Conservation (phyloP, 371 early-diverging fungal genomes). For the Sporodiniella umbellata region DNA sequence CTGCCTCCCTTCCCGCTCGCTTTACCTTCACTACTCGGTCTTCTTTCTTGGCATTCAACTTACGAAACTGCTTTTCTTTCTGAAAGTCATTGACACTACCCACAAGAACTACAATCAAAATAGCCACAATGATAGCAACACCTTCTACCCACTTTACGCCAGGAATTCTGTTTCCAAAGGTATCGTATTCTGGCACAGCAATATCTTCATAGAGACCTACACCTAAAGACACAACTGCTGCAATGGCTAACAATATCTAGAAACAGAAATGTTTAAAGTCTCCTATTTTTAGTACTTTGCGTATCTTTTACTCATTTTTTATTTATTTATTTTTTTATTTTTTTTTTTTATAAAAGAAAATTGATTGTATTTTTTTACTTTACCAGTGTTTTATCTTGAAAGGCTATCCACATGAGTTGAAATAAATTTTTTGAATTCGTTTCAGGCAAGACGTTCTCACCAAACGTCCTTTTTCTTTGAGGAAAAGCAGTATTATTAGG, state of each 20-base stretch:
- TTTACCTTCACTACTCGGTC: slow-evolving; percentile 70
- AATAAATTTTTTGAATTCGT: slow-evolving; percentile 58
- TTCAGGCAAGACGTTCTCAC: slow-evolving; percentile 62
- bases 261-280: too few relatives aligned
- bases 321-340: too few relatives aligned
- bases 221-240: slow-evolving; percentile 81
- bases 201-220: slow-evolving; percentile 86
- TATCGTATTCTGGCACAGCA: slow-evolving; percentile 35
- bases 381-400: slow-evolving; percentile 78
- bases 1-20: neutral
- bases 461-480: slow-evolving; percentile 46
- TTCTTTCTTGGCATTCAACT: slow-evolving; percentile 78
- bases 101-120: slow-evolving; percentile 76
- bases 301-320: too few relatives aligned
- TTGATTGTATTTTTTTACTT: slow-evolving; percentile 4
- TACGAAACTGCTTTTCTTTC: slow-evolving; percentile 85
- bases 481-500: slow-evolving; percentile 23
- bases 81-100: slow-evolving; percentile 83
- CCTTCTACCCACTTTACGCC: slow-evolving; percentile 77
- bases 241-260: slow-evolving; percentile 69
- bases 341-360: neutral
- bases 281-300: too few relatives aligned
- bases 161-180: slow-evolving; percentile 28
- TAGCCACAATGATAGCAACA: slow-evolving; percentile 75
- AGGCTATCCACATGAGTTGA: slow-evolving; percentile 69